Evolutionary conservation across 106 monocot genomes (phyloP).

Genomic region (Acanthochlamys bracteata): DNA sequence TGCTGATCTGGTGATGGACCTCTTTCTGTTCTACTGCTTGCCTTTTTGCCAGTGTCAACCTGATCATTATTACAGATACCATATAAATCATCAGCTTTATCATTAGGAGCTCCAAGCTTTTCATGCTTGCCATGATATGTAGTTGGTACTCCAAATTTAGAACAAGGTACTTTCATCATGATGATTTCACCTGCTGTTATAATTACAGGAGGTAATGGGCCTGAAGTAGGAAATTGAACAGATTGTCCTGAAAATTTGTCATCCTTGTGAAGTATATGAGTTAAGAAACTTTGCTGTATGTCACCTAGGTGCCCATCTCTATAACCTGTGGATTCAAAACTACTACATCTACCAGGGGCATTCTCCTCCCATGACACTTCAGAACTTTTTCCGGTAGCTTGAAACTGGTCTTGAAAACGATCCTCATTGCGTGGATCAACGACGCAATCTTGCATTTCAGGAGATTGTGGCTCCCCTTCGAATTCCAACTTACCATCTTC

Average conservation of each 20-base stretch:
- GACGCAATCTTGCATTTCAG: slow-evolving; percentile 1
- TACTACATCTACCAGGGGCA: neutral
- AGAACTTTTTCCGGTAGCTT: neutral
- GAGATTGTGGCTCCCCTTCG: neutral
- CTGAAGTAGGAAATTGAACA: slow-evolving; percentile 26
- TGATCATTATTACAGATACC: neutral
- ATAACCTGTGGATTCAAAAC: slow-evolving; percentile 11
- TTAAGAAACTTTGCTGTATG: slow-evolving; percentile 14
- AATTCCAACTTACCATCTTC: neutral
- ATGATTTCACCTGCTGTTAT: neutral
- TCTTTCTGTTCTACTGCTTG: neutral
- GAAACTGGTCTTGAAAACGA: neutral
- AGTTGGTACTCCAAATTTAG: neutral
- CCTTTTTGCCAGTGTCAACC: slow-evolving; percentile 1
- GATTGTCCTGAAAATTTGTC: slow-evolving; percentile 4
- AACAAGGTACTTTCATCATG: neutral
- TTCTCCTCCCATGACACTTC: neutral
- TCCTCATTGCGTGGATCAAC: neutral
- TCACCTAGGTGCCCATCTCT: slow-evolving; percentile 6
- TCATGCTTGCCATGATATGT: neutral
- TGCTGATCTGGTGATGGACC: slow-evolving; percentile 5
- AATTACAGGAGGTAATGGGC: slow-evolving; percentile 28
- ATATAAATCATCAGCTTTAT: neutral
- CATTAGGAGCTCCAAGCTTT: neutral
- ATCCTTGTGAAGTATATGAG: slow-evolving; percentile 4